These are phyloP conservation scores for Ceratonia siliqua DNA, from an alignment of 306 rosid species.

Conservation along the genomic window DNA sequence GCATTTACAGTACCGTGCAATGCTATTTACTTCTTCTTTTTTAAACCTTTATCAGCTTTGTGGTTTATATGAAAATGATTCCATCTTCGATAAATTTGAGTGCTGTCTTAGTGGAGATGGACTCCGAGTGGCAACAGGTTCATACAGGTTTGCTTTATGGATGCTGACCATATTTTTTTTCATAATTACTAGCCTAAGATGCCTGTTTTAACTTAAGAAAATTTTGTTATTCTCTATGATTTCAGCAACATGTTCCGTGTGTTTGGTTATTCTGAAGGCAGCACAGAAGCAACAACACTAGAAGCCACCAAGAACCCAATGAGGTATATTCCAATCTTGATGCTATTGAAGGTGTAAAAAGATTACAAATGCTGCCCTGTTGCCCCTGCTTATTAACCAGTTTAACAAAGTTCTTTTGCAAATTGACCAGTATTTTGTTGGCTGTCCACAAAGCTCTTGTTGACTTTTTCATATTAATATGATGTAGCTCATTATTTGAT, in stretches of 20 bases:
- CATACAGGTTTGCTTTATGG: slow-evolving; percentile 56
- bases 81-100: slow-evolving; percentile 77
- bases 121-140: slow-evolving; percentile 65
- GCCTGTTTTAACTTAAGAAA: background rate
- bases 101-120: slow-evolving; percentile 78
- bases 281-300: slow-evolving; percentile 55
- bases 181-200: background rate
- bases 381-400: background rate
- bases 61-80: slow-evolving; percentile 77
- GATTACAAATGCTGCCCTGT: background rate
- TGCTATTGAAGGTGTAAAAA: background rate
- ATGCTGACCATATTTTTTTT: background rate
- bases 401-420: background rate
- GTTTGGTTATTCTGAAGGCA: slow-evolving; percentile 62
- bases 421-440: background rate
- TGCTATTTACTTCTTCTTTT: background rate
- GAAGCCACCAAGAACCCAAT: slow-evolving; percentile 76
- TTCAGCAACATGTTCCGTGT: slow-evolving; percentile 72
- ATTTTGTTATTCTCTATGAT: slow-evolving; percentile 28
- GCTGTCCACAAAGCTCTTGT: background rate
- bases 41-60: slow-evolving; percentile 48
- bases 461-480: background rate
- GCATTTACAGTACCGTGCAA: background rate
- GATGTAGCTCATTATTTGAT: background rate
- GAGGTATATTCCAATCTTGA: slow-evolving; percentile 47